Base-by-base conservation (phyloP, 495 filamentous ascomycete genomes). In the Hypoxylon perforatum region DNA sequence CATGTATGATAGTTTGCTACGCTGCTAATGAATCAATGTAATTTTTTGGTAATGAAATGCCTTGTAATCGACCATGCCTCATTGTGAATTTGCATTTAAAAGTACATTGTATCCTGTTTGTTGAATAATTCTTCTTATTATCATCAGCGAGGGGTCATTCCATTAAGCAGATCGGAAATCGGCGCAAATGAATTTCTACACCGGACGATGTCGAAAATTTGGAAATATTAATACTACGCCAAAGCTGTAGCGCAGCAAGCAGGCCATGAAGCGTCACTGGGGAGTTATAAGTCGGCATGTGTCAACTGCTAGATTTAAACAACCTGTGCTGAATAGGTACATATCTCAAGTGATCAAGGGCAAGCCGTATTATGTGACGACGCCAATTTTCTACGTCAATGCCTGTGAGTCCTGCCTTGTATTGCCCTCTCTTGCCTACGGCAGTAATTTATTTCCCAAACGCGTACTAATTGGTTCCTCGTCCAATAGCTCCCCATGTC, bases 361-460 rank as follows among this genome's bases (percentile, higher is more conserved):
- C 65, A 98, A 99, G 81, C 94, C 96, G 4, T 97, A 90, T 83
- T 98, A 97, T 84, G 83, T 97, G 69, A 98, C 95, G 3, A 93
- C 92, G 6, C 95, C 95, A 6, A 99, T 99, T 48, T 99, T 98
- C 82, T 99, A 99, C 74, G 96, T 98, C 76, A 99, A 99, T 85
- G 92, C 94, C 19, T 88, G 93, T 96, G 83, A 67, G 81, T 61
- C 56, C 3, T 44, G 17, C 11, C 41, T 44, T n/a, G 2, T 38
- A 38, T 1, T n/a, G 21, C 11, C 28, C 51, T 42, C n/a, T 35
- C 25, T 39, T 1, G 19, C n/a, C 7, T 15, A n/a, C 21, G 10
- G 1, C 19, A n/a, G 21, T 14, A 19, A 11, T 35, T 3, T n/a
- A 19, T 18, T 48, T 15, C 18, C 45, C 33, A n/a, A 30, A 3